These are phyloP conservation scores for Casaregolazyma suthepensis DNA, from an alignment of 1,139 yeast genomes.

Conservation along the genomic window DNA sequence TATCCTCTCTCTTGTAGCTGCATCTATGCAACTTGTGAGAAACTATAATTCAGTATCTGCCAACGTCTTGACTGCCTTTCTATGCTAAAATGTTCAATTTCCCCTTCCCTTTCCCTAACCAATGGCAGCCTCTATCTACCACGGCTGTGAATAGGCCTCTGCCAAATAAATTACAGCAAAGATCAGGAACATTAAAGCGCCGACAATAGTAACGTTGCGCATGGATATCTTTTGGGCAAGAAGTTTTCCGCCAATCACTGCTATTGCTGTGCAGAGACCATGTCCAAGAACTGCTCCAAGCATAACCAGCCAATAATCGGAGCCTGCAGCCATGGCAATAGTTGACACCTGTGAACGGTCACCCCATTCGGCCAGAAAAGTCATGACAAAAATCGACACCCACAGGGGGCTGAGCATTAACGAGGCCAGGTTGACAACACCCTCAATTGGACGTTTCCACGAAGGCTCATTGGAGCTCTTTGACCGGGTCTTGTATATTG, in stretches of 20 bases:
- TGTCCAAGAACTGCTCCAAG: slow-evolving; percentile 90
- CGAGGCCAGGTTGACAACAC: slow-evolving; percentile 48
- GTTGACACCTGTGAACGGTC: slow-evolving; percentile 98
- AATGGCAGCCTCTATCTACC: slow-evolving; percentile 7
- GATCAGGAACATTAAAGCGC: slow-evolving; percentile 76
- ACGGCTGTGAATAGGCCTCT: slow-evolving; percentile 17
- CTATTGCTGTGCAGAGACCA: slow-evolving; percentile 80
- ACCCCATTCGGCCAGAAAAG: slow-evolving; percentile 98
- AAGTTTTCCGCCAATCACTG: slow-evolving; percentile 90
- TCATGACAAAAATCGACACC: slow-evolving; percentile 94
- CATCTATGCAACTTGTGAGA: not conserved
- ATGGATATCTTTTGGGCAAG: slow-evolving; percentile 84
- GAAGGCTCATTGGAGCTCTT: slow-evolving; percentile 17
- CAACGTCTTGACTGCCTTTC: not conserved
- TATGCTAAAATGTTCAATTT: not conserved
- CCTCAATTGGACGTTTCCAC: slow-evolving; percentile 26
- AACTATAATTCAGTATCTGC: not conserved
- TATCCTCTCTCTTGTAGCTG: not conserved
- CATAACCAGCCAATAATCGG: slow-evolving; percentile 84
- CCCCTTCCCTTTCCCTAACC: not conserved
- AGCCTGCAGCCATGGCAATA: slow-evolving; percentile 97
- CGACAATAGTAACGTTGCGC: slow-evolving; percentile 88
- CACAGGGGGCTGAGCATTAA: slow-evolving; percentile 79
- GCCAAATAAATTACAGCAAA: slow-evolving; percentile 72
- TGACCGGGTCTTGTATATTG: slow-evolving; percentile 23